Conservation (phyloP, 148 eudicot species). For the Oxyria digyna region DNA sequence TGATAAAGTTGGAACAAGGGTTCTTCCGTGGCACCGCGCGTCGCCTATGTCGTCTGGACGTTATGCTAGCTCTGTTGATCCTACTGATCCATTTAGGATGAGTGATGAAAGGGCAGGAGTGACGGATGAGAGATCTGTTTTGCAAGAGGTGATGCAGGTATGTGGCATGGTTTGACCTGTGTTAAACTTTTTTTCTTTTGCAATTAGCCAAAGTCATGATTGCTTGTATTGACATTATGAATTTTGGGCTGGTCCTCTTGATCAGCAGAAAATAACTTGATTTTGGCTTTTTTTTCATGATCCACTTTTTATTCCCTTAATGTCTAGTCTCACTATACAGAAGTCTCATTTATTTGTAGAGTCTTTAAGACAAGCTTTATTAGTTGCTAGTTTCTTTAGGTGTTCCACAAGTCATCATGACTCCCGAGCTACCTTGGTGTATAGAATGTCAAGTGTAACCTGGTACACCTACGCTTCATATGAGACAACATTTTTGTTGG, state of each 20-base stretch:
- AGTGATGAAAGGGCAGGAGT: constrained; percentile 39
- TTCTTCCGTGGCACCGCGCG: constrained; percentile 53
- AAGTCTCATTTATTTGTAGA: background rate
- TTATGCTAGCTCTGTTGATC: constrained; percentile 28
- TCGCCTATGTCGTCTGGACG: constrained; percentile 28
- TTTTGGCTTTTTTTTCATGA: background rate
- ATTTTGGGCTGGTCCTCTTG: background rate
- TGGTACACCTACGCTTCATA: background rate
- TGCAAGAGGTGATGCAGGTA: constrained; percentile 90
- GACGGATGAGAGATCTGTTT: constrained; percentile 70
- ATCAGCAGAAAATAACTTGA: background rate
- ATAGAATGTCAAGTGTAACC: background rate
- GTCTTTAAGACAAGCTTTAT: background rate
- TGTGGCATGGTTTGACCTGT: background rate
- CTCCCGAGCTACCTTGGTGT: background rate
- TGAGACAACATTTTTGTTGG: background rate
- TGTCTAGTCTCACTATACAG: background rate
- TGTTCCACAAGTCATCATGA: background rate
- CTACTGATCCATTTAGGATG: constrained; percentile 29
- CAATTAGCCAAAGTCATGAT: background rate
- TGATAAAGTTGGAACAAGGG: constrained; percentile 39
- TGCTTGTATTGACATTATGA: background rate
- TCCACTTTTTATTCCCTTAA: background rate
- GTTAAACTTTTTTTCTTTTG: background rate
- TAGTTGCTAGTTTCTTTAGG: background rate